Evolutionary conservation across 1,284 basidiomycete genomes (phyloP).

Genomic region (Irpex rosettiformis): DNA sequence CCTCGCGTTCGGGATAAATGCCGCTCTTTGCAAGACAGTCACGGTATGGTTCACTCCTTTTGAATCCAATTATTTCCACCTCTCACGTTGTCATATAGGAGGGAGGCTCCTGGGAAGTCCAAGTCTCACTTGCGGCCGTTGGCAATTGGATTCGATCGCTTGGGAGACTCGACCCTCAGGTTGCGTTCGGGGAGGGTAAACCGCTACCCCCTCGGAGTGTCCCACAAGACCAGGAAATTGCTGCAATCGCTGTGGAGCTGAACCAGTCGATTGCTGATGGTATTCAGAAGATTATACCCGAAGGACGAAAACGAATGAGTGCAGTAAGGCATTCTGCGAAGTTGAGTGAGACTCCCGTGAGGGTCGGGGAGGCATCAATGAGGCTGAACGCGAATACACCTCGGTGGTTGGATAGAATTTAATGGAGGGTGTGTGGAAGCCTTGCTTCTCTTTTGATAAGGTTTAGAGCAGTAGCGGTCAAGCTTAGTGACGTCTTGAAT

Average conservation of each 20-base stretch:
- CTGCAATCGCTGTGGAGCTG: conserved; percentile 27
- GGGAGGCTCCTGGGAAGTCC: conserved; percentile 62
- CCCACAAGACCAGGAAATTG: conserved; percentile 38
- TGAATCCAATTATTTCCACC: no score
- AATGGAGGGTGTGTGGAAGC: no score
- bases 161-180: conserved; percentile 39
- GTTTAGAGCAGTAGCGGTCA: no score
- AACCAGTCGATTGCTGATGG: conserved; percentile 20
- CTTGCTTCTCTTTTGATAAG: no score
- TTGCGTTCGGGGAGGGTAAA: conserved; percentile 37
- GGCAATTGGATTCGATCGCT: conserved; percentile 56
- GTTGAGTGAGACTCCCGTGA: conserved; percentile 41
- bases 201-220: conserved; percentile 33
- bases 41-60: conserved; percentile 40
- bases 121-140: conserved; percentile 54
- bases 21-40: conserved; percentile 50
- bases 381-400: conserved; percentile 30
- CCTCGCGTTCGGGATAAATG: conserved; percentile 56
- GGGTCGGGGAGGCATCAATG: conserved; percentile 36
- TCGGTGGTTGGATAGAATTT: conserved; percentile 29
- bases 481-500: no score
- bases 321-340: conserved; percentile 47
- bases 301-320: conserved; percentile 32
- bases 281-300: not conserved
- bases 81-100: conserved; percentile 35